Evolutionary conservation across 139 green algal species (phyloP).

Genomic region (Nannochloris sp.): DNA sequence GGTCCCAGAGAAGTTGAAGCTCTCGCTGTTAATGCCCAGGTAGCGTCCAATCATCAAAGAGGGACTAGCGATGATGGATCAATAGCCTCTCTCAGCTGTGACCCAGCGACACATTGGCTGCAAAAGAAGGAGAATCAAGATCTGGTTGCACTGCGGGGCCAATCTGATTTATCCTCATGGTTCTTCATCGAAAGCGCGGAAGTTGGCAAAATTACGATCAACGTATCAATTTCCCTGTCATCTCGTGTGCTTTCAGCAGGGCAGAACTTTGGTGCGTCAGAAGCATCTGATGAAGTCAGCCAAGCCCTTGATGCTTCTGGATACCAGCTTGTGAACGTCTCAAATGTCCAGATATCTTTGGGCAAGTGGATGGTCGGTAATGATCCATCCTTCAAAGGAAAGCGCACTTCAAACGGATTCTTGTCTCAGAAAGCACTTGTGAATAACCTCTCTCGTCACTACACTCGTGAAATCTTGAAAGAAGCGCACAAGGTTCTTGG

Average conservation of each 20-base stretch:
- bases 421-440: conserved; percentile 30
- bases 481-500: conserved; percentile 70
- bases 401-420: conserved; percentile 35
- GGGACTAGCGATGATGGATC: neutral
- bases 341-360: conserved; percentile 69
- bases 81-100: neutral
- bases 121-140: conserved; percentile 43
- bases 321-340: conserved; percentile 83
- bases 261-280: neutral
- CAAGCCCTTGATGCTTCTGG: conserved; percentile 52
- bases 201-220: conserved; percentile 49
- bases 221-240: conserved; percentile 70
- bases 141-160: conserved; percentile 54
- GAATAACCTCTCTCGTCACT: conserved; percentile 53
- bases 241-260: conserved; percentile 39
- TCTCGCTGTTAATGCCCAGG: conserved; percentile 34
- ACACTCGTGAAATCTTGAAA: conserved; percentile 46
- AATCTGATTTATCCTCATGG: conserved; percentile 59
- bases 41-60: neutral
- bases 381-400: conserved; percentile 26
- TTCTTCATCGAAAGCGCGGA: conserved; percentile 59
- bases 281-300: conserved; percentile 23
- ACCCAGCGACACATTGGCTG: conserved; percentile 42
- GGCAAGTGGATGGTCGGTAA: conserved; percentile 36
- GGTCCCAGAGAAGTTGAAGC: conserved; percentile 43